Conservation (phyloP, 331 rosid species). For the Quercus phellos region DNA sequence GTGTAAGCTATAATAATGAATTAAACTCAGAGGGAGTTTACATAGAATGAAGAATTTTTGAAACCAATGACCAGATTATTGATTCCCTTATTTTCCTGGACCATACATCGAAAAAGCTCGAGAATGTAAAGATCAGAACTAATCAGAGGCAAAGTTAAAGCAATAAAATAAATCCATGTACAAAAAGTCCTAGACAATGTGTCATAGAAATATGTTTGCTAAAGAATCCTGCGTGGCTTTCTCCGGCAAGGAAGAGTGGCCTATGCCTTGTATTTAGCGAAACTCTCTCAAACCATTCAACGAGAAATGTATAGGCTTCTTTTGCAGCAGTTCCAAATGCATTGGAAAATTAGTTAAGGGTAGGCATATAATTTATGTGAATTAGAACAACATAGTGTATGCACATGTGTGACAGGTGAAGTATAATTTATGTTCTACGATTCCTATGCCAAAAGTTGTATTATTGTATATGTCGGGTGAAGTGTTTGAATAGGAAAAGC, state of each 20-base stretch:
- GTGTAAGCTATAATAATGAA: too few species aligned
- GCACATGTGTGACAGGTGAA: too few species aligned
- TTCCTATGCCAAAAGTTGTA: constrained; percentile 23
- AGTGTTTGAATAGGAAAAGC: constrained; percentile 71
- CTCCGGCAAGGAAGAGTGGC: constrained; percentile 84
- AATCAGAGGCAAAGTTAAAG: background rate
- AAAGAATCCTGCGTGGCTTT: constrained; percentile 74
- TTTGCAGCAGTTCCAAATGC: constrained; percentile 43
- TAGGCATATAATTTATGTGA: too few species aligned
- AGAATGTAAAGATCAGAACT: constrained; percentile 86
- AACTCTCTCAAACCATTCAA: constrained; percentile 85
- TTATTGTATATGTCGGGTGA: constrained; percentile 55
- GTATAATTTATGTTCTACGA: too few species aligned
- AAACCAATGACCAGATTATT: constrained; percentile 60
- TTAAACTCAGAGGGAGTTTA: background rate
- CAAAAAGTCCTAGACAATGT: background rate
- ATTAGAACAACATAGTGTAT: too few species aligned
- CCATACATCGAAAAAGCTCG: constrained; percentile 65
- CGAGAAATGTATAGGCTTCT: constrained; percentile 71
- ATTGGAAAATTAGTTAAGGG: too few species aligned
- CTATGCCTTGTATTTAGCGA: constrained; percentile 76
- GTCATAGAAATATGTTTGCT: background rate
- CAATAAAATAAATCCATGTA: background rate
- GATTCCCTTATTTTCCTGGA: constrained; percentile 57
- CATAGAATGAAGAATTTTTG: constrained; percentile 51